Percentiles rank a stretch among this genome's conserved stretches.
Conservation (phyloP, 768 basidiomycete genomes). For the Baorangia bicolor region DNA sequence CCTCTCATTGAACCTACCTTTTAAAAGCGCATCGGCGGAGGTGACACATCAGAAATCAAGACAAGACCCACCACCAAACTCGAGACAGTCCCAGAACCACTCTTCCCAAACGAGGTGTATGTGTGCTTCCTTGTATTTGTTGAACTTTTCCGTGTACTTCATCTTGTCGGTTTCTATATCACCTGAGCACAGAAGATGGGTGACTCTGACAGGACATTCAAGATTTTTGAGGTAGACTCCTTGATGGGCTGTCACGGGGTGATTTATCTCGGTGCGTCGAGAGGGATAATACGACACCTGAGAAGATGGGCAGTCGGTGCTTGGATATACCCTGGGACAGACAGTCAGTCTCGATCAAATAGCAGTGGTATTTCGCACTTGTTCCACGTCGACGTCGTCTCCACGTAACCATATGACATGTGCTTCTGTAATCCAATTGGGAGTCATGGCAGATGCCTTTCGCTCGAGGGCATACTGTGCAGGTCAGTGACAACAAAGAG, state of each 20-base stretch:
- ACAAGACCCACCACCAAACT: too few relatives aligned
- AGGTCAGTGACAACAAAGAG: neutral
- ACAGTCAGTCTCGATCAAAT: neutral
- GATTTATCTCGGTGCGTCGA: constrained; percentile 70
- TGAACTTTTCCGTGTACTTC: constrained; percentile 73
- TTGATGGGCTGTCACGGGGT: constrained; percentile 53
- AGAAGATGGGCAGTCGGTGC: constrained; percentile 73
- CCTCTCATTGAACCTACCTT: constrained; percentile 64
- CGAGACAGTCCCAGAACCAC: constrained; percentile 93
- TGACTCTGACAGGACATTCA: constrained; percentile 74
- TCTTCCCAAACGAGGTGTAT: constrained; percentile 89
- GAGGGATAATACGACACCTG: constrained; percentile 63
- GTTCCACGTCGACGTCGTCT: constrained; percentile 68
- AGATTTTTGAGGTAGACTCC: constrained; percentile 75
- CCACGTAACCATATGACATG: constrained; percentile 78
- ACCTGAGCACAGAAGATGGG: constrained; percentile 79
- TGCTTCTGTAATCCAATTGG: constrained; percentile 73
- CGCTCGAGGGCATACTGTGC: constrained; percentile 76
- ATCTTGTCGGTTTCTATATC: constrained; percentile 72
- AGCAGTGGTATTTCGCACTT: constrained; percentile 40
- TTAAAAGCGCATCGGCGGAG: neutral
- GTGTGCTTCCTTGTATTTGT: constrained; percentile 61
- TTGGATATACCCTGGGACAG: constrained; percentile 48
- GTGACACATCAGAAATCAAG: neutral
- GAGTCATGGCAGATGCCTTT: constrained; percentile 73